Percentiles rank a stretch among this genome's conserved stretches.
Conservation (phyloP, 768 basidiomycete species). For the Boletus subcaerulescens region DNA sequence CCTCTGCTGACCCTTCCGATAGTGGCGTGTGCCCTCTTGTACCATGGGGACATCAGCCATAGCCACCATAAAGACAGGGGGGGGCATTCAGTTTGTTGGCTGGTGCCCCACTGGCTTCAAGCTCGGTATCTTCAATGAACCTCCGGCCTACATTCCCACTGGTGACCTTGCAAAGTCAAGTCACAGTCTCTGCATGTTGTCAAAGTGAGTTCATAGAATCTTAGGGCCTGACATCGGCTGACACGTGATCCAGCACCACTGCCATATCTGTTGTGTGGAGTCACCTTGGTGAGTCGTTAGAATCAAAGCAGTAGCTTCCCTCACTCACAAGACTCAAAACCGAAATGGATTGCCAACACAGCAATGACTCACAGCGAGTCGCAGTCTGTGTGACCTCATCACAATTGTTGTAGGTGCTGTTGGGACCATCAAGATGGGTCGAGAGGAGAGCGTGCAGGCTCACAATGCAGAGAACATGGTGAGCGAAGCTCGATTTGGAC, state of each 20-base stretch:
- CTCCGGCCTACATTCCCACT: conserved; percentile 86
- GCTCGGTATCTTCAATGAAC: conserved; percentile 97
- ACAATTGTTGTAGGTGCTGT: too few species aligned
- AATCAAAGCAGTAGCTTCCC: not conserved
- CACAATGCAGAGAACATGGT: too few species aligned
- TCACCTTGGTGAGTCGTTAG: conserved; percentile 56
- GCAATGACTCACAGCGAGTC: too few species aligned
- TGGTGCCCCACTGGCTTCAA: conserved; percentile 99
- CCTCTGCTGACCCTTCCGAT: conserved; percentile 13
- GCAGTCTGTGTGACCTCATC: too few species aligned
- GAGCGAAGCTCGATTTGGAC: conserved; percentile 50
- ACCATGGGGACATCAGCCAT: conserved; percentile 95
- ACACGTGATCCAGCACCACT: conserved; percentile 57
- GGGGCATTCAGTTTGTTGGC: conserved; percentile 96
- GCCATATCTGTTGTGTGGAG: conserved; percentile 95
- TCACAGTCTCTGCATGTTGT: conserved; percentile 96
- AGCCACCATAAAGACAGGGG: conserved; percentile 93
- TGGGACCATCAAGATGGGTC: too few species aligned
- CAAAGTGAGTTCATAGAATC: conserved; percentile 53
- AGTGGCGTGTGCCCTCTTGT: conserved; percentile 92
- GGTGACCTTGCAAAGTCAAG: conserved; percentile 94
- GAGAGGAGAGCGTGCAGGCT: too few species aligned
- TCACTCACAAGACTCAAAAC: not conserved
- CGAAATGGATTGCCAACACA: too few species aligned
- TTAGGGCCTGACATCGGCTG: not conserved